Evolutionary conservation across 176 grass and related monocot genomes (phyloP).

Genomic region (Carex pumila): DNA sequence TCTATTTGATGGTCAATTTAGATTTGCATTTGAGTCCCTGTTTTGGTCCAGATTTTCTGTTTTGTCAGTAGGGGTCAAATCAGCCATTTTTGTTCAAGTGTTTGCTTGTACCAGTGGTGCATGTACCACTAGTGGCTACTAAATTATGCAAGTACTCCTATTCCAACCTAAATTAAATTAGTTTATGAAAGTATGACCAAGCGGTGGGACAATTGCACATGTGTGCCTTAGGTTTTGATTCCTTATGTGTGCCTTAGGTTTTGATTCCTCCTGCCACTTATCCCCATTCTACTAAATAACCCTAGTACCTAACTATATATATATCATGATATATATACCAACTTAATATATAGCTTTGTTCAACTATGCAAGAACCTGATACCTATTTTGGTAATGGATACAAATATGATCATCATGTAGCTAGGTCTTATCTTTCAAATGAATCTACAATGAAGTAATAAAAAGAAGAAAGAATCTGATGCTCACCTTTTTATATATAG

Average conservation of each 20-base stretch:
- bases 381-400: neutral
- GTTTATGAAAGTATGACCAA: neutral
- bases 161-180: too few relatives aligned
- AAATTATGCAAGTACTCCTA: too few relatives aligned
- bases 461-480: neutral
- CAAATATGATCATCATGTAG: neutral
- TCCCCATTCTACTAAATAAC: neutral
- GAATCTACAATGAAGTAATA: neutral
- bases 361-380: neutral
- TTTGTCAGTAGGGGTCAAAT: too few relatives aligned
- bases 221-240: slow-evolving; percentile 19
- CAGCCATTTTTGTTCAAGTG: too few relatives aligned
- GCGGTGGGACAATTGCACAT: slow-evolving; percentile 12
- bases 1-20: too few relatives aligned
- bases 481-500: neutral
- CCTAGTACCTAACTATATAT: neutral
- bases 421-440: neutral
- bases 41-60: too few relatives aligned
- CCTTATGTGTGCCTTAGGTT: slow-evolving; percentile 8
- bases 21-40: too few relatives aligned
- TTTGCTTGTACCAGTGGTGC: too few relatives aligned
- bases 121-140: too few relatives aligned
- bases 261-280: slow-evolving; percentile 1
- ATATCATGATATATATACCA: too few relatives aligned
- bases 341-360: neutral